Conservation (phyloP, 768 basidiomycete species). For the Pilatotrama ljubarskyi region DNA sequence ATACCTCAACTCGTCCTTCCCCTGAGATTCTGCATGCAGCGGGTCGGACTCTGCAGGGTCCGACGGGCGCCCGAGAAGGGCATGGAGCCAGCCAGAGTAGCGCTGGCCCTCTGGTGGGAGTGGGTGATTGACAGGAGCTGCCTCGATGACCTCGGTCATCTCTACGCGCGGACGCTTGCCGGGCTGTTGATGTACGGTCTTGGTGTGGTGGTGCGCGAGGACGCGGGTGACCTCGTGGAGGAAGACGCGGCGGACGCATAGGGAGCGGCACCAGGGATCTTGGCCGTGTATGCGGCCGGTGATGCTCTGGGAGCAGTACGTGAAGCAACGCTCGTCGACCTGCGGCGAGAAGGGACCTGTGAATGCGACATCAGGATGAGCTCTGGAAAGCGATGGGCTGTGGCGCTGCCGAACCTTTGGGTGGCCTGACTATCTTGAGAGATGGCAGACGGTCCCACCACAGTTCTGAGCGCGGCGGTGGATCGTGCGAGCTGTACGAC, state of each 20-base stretch:
- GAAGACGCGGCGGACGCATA: slow-evolving; percentile 41
- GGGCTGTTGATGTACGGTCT: slow-evolving; percentile 6
- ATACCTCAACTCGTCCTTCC: slow-evolving; percentile 42
- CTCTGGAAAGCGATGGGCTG: background rate
- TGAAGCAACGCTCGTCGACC: slow-evolving; percentile 38
- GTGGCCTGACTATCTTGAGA: slow-evolving; percentile 27
- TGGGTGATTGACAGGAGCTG: slow-evolving; percentile 43
- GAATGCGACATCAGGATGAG: background rate
- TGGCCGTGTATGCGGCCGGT: slow-evolving; percentile 32
- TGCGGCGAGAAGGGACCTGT: slow-evolving; percentile 32
- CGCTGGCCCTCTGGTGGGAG: slow-evolving; percentile 68
- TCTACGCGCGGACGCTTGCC: slow-evolving; percentile 18
- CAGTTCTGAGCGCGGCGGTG: slow-evolving; percentile 15
- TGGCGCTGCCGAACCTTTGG: slow-evolving; percentile 20
- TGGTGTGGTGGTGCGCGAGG: slow-evolving; percentile 18
- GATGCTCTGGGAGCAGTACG: slow-evolving; percentile 36
- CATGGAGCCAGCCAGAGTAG: slow-evolving; percentile 36
- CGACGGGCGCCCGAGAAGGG: slow-evolving; percentile 9
- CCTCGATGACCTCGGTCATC: slow-evolving; percentile 12
- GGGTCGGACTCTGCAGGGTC: background rate
- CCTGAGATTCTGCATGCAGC: slow-evolving; percentile 7
- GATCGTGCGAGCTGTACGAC: slow-evolving; percentile 11
- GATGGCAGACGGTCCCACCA: slow-evolving; percentile 26
- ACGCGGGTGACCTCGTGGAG: slow-evolving; percentile 35
- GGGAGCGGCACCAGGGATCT: slow-evolving; percentile 36